A percentile compares a stretch with the other conserved stretches of the same genome.
Conservation (phyloP, 768 basidiomycete species). For the Tephrocybe sp. region DNA sequence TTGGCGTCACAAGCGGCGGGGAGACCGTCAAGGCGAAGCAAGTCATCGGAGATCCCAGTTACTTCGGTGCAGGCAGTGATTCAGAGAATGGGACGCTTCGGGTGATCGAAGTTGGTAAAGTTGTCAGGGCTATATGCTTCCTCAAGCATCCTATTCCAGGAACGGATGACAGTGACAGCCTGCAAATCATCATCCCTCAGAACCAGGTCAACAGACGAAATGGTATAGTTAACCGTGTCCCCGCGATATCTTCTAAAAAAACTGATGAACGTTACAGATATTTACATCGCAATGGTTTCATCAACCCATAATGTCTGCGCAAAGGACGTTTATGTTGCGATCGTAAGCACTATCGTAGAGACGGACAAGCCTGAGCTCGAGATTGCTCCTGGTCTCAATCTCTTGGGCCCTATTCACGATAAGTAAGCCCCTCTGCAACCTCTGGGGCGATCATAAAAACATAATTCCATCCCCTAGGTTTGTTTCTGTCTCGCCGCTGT, state of each 20-base stretch:
- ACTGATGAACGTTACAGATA: constrained; percentile 57
- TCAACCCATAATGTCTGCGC: constrained; percentile 97
- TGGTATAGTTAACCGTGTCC: constrained; percentile 52
- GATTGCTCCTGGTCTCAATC: constrained; percentile 87
- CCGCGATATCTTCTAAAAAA: not conserved
- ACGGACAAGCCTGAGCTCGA: constrained; percentile 90
- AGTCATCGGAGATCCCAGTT: constrained; percentile 97
- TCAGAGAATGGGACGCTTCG: constrained; percentile 75
- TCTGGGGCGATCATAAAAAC: constrained; percentile 9
- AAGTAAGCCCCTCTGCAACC: constrained; percentile 57
- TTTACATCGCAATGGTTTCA: constrained; percentile 98
- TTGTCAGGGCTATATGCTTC: constrained; percentile 95
- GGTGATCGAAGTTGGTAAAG: constrained; percentile 91
- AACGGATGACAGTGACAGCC: constrained; percentile 92
- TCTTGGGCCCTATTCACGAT: constrained; percentile 90
- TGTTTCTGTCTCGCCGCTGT: constrained; percentile 83
- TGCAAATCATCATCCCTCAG: constrained; percentile 98
- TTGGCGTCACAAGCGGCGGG: constrained; percentile 84
- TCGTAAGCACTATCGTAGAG: constrained; percentile 98
- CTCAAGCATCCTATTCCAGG: constrained; percentile 98
- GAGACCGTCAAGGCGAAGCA: constrained; percentile 97
- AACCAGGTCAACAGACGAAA: constrained; percentile 94
- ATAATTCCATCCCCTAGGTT: constrained; percentile 66
- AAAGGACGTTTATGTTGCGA: constrained; percentile 92
- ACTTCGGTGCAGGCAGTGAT: constrained; percentile 80